A percentile compares a stretch with the other conserved stretches of the same genome.
phyloP scores from a whole-genome alignment of 176 grass and related monocot species.

The Juncus effusus region DNA sequence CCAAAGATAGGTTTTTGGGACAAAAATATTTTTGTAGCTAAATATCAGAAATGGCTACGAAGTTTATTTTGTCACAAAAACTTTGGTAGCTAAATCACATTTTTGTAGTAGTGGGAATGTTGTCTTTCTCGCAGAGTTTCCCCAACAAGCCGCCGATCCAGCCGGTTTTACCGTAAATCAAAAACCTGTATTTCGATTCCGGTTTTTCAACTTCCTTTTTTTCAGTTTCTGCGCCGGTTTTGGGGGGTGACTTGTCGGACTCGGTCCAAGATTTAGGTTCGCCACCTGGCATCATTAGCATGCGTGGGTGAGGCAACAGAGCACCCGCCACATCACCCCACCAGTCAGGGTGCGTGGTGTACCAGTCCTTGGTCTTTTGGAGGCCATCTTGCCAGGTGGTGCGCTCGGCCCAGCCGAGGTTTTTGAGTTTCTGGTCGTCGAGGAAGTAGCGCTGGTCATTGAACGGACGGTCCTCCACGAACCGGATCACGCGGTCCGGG shows the following conservation, averaged over 20 bases:
- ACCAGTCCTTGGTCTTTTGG: slow-evolving; percentile 70
- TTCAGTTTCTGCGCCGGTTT: slow-evolving; percentile 9
- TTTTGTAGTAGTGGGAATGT: slow-evolving; percentile 22
- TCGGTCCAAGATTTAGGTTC: slow-evolving; percentile 16
- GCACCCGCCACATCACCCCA: slow-evolving; percentile 75
- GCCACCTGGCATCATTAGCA: slow-evolving; percentile 63
- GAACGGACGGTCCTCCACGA: slow-evolving; percentile 70
- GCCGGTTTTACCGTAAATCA: slow-evolving; percentile 68
- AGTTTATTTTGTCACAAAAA: too few species aligned
- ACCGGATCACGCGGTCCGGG: slow-evolving; percentile 37
- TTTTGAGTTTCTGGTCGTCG: slow-evolving; percentile 74
- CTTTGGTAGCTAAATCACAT: too few species aligned
- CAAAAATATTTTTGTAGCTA: too few species aligned
- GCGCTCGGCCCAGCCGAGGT: slow-evolving; percentile 60
- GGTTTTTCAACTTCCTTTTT: slow-evolving; percentile 3
- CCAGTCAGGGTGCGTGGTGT: slow-evolving; percentile 60
- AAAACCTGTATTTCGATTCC: slow-evolving; percentile 45
- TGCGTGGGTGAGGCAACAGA: slow-evolving; percentile 63
- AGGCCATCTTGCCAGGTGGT: slow-evolving; percentile 72
- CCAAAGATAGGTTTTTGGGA: too few species aligned
- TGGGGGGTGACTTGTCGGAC: slow-evolving; percentile 23
- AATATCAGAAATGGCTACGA: too few species aligned
- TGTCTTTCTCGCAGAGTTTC: slow-evolving; percentile 57
- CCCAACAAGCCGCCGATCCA: slow-evolving; percentile 74
- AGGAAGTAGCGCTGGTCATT: slow-evolving; percentile 87